Conservation (phyloP, 352 stramenopile genomes). For the Pythium brassicae region DNA sequence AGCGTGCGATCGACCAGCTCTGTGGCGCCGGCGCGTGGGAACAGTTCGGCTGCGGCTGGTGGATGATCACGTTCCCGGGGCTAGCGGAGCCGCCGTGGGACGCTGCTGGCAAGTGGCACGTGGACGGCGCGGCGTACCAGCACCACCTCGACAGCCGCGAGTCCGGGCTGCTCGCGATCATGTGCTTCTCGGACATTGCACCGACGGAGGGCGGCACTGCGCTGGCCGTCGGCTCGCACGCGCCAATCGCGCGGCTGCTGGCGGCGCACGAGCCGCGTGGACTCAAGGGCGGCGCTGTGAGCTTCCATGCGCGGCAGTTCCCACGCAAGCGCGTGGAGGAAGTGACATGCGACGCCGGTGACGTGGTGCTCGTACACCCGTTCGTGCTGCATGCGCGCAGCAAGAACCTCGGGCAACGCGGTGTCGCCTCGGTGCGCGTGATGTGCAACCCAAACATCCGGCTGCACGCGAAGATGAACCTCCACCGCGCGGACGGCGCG, state of each 20-base stretch:
- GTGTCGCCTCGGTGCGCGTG: conserved; percentile 53
- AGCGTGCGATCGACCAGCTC: conserved; percentile 61
- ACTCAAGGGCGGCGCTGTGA: conserved; percentile 57
- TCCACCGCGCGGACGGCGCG: conserved; percentile 23
- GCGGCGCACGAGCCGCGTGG: conserved; percentile 40
- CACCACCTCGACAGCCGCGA: conserved; percentile 68
- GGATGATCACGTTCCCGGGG: conserved; percentile 77
- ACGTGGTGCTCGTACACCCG: conserved; percentile 79
- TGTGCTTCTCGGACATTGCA: conserved; percentile 73
- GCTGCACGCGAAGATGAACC: conserved; percentile 40
- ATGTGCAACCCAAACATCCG: conserved; percentile 70
- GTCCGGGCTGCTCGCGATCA: conserved; percentile 73
- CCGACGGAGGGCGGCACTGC: conserved; percentile 63
- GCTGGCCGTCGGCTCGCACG: conserved; percentile 62
- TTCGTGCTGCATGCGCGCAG: conserved; percentile 76
- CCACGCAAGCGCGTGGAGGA: conserved; percentile 42
- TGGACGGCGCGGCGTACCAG: conserved; percentile 72
- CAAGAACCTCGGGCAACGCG: conserved; percentile 54
- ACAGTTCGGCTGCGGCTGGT: conserved; percentile 77
- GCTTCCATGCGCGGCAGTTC: conserved; percentile 32
- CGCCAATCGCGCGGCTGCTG: conserved; percentile 49
- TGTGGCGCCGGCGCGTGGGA: conserved; percentile 61
- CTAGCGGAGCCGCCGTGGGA: conserved; percentile 48
- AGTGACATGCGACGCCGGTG: conserved; percentile 57
- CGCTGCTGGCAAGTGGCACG: conserved; percentile 74